Evolutionary conservation across 2,329 filamentous ascomycete genomes (phyloP).

Genomic region (Colletotrichum graminicola): DNA sequence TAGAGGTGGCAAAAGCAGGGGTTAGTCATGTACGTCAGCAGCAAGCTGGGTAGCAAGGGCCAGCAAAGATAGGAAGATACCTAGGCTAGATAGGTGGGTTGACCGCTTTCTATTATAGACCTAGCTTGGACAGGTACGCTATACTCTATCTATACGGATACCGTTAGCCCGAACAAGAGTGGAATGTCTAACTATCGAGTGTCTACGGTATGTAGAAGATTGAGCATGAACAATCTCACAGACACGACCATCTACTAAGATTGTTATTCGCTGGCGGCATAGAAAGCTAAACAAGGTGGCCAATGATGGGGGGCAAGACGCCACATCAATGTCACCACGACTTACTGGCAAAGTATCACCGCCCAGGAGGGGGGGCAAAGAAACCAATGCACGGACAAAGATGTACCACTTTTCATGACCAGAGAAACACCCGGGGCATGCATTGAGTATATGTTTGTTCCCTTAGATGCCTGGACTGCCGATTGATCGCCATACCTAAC

Average conservation of each 20-base stretch:
- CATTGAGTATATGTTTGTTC: neutral
- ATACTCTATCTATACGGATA: no score
- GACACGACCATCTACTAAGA: neutral
- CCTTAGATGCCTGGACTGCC: no score
- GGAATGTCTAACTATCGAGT: no score
- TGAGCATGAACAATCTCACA: slow-evolving; percentile 24
- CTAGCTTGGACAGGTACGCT: no score
- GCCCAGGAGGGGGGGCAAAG: neutral
- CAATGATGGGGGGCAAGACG: neutral
- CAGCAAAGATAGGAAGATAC: no score
- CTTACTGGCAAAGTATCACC: neutral
- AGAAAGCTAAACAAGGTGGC: neutral
- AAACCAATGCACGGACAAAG: neutral
- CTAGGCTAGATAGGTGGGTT: no score
- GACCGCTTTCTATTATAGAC: no score
- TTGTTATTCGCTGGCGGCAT: slow-evolving; percentile 1
- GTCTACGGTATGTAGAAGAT: neutral
- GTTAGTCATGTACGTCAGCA: no score
- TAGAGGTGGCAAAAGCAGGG: no score
- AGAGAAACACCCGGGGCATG: neutral
- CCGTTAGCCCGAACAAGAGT: no score
- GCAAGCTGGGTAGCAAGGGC: no score
- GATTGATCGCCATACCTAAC: no score
- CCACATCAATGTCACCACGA: slow-evolving; percentile 15
- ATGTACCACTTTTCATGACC: neutral